Base-by-base conservation (phyloP, 1,139 yeast species). In the Saccharomyces hybrid region DNA sequence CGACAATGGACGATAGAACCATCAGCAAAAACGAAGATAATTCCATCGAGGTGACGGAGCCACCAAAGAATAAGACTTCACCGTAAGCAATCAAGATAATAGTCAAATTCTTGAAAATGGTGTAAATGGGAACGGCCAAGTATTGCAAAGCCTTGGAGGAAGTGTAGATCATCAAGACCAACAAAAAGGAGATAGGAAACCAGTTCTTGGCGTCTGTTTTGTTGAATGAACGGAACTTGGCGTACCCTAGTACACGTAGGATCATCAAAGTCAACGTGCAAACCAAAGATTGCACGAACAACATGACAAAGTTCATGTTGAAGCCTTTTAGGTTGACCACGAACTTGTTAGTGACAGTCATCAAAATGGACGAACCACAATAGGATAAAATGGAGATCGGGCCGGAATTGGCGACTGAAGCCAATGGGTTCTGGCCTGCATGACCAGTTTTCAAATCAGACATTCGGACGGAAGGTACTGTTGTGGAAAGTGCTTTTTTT, bases 281-380 rank as follows among this genome's bases (percentile, higher is more conserved):
- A 59, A 93, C 96, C 55, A 82, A 71, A 42, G 91, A 81, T 76
- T 89, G 96, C 48, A 84, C 81, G 29, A 88, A 88, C 71, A 95
- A 78, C 70, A 93, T 79, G 67, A 93, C 84, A 71, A 90, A 90
- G 77, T 90, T 89, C 80, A 93, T 82, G 78, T 91, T 93, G 79
- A 93, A 93, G 54, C 79, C 74, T 60, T 80, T 79, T 49, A 91
- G 93, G 50, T 91, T 84, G 57, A 93, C 84, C 58, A 93, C 98
- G 70, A 83, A 90, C 75, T 93, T 93, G 79, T 93, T 93, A 59
- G 98, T 91, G 60, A 91, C 88, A n/a, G 99, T 93, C 99, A 93
- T 93, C 73, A 91, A 75, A 66, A 93, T 91, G 26, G 98, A 93
- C 29, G 98, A 87, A 57, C 81, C 79, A 78, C 98, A 93, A 81